These are phyloP conservation scores for Starmerella roubikii DNA, from an alignment of 805 yeast species.

Conservation along the genomic window DNA sequence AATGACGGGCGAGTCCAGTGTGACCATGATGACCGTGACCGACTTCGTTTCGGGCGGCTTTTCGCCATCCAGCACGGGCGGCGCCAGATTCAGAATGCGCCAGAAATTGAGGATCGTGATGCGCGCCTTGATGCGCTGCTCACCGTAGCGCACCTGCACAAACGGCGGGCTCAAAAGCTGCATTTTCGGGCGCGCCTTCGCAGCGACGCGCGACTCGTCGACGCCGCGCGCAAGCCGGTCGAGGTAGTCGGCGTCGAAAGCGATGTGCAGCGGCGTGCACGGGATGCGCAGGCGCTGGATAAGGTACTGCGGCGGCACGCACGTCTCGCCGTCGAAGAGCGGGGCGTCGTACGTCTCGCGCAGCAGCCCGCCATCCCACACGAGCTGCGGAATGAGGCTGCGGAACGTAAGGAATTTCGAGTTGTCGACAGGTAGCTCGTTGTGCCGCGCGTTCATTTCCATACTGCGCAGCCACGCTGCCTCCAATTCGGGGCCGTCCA, in stretches of 20 bases:
- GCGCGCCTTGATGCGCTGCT: slow-evolving; percentile 24
- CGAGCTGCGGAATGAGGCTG: slow-evolving; percentile 25
- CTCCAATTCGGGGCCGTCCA: slow-evolving; percentile 1
- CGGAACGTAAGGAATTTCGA: slow-evolving; percentile 18
- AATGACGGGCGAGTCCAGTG: slow-evolving; percentile 13
- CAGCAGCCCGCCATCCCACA: slow-evolving; percentile 27
- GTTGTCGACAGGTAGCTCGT: slow-evolving; percentile 5
- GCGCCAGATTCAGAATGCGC: slow-evolving; percentile 28
- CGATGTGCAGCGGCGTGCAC: not conserved
- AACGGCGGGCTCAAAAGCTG: slow-evolving; percentile 24
- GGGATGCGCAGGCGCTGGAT: slow-evolving; percentile 4
- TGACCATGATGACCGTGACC: slow-evolving; percentile 21
- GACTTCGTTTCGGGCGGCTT: not conserved
- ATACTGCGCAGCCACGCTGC: slow-evolving; percentile 7
- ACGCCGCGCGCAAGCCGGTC: not conserved
- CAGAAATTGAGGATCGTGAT: slow-evolving; percentile 30
- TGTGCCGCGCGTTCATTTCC: not conserved
- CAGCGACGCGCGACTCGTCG: not conserved
- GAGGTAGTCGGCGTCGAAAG: not conserved
- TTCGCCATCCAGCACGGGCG: slow-evolving; percentile 21
- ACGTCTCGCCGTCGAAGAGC: slow-evolving; percentile 3
- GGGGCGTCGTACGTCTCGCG: slow-evolving; percentile 11
- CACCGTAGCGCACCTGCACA: slow-evolving; percentile 21
- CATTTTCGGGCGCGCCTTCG: not conserved
- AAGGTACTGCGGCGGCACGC: slow-evolving; percentile 5